Evolutionary conservation across 176 grass and related monocot species (phyloP).

Genomic region (Thalia dealbata): DNA sequence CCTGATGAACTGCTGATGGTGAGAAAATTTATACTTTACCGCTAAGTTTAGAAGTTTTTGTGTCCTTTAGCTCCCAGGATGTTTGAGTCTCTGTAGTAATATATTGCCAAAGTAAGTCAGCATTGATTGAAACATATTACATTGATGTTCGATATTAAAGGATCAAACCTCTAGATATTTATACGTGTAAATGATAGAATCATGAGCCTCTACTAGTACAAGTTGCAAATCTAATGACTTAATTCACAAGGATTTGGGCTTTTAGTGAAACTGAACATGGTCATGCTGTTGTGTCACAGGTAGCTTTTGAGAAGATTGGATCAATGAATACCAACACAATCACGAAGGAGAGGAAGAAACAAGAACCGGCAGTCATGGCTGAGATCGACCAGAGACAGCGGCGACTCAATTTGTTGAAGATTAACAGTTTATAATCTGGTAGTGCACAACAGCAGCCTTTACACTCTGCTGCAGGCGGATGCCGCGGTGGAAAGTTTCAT

Average conservation of each 20-base stretch:
- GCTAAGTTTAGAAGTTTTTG: not conserved
- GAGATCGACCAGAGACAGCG: conserved; percentile 82
- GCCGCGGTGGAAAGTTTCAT: not conserved
- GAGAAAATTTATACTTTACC: not conserved
- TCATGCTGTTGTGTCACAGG: conserved; percentile 30
- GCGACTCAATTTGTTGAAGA: conserved; percentile 64
- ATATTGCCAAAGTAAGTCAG: too few species aligned
- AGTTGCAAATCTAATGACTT: too few species aligned
- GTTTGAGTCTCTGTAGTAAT: too few species aligned
- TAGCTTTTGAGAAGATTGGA: conserved; percentile 93
- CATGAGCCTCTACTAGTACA: too few species aligned
- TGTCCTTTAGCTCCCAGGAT: too few species aligned
- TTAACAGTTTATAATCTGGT: conserved; percentile 35
- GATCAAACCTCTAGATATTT: too few species aligned
- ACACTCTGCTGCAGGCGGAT: not conserved
- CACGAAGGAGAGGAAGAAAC: conserved; percentile 87
- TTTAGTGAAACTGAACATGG: not conserved
- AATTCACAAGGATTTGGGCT: too few species aligned
- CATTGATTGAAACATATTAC: too few species aligned
- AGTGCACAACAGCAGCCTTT: not conserved
- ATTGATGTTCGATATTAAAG: too few species aligned
- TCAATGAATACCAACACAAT: conserved; percentile 88
- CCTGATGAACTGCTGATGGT: conserved; percentile 86
- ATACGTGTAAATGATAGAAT: too few species aligned
- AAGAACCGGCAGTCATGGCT: conserved; percentile 85